Conservation (phyloP, 192 early-diverging fungal species). For the Gonapodya prolifera region DNA sequence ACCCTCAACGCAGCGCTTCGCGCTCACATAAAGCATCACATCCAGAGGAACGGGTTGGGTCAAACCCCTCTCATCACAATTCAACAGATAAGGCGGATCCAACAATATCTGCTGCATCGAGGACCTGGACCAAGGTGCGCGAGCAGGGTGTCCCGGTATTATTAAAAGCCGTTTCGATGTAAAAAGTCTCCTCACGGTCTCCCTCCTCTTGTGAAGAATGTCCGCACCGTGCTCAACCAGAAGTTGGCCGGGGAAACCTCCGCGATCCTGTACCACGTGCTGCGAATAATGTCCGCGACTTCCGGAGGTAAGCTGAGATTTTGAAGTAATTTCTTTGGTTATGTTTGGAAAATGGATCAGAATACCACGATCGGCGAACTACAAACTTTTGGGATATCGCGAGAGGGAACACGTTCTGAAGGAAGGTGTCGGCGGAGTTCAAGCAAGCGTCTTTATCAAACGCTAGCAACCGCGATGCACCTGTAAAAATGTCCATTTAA, state of each 20-base stretch:
- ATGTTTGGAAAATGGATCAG: background rate
- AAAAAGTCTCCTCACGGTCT: background rate
- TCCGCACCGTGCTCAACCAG: background rate
- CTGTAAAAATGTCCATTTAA: background rate
- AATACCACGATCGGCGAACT: too few species aligned
- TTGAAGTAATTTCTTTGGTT: background rate
- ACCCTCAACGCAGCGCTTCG: background rate
- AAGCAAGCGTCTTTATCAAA: background rate
- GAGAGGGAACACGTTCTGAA: background rate
- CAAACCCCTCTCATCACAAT: background rate
- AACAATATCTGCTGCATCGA: background rate
- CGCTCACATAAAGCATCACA: background rate
- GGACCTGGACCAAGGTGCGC: too few species aligned
- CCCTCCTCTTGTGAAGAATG: background rate
- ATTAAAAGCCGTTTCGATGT: background rate
- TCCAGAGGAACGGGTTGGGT: background rate
- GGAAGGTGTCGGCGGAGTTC: background rate
- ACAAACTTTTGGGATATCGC: background rate
- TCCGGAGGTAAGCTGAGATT: background rate
- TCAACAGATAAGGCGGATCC: background rate
- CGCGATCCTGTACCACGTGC: background rate
- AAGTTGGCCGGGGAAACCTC: background rate
- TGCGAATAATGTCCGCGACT: background rate
- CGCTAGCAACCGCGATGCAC: background rate
- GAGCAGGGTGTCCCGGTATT: too few species aligned